Conservation (phyloP, 345 rosid genomes). For the Orychophragmus violaceus region DNA sequence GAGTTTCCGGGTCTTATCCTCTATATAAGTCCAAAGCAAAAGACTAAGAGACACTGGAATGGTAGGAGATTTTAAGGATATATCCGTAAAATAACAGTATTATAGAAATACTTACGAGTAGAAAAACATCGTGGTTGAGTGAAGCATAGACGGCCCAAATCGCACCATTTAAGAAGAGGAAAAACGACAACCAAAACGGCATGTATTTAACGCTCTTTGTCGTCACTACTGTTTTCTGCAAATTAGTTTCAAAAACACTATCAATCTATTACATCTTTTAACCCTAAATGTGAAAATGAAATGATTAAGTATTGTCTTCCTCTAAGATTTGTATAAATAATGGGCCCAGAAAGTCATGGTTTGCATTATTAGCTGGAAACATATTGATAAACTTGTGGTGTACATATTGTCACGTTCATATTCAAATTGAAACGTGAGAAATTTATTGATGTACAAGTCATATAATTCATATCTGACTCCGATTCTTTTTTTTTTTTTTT, state of each 20-base stretch:
- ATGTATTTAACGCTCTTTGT: constrained; percentile 66
- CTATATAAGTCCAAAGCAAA: neutral
- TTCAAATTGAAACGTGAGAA: neutral
- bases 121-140: constrained; percentile 43
- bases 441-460: constrained; percentile 9
- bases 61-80: neutral
- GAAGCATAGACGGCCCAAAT: constrained; percentile 56
- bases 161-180: constrained; percentile 62
- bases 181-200: constrained; percentile 71
- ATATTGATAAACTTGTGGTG: neutral
- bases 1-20: neutral
- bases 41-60: neutral
- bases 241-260: neutral
- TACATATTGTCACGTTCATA: neutral
- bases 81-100: neutral
- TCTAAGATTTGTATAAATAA: neutral
- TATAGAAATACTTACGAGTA: constrained; percentile 41
- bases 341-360: constrained; percentile 15
- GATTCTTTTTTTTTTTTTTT: constrained; percentile 7
- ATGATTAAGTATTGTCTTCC: neutral
- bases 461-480: constrained; percentile 3
- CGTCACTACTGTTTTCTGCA: constrained; percentile 67
- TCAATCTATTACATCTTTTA: neutral
- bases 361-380: constrained; percentile 16
- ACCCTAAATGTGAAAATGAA: neutral